A percentile compares a stretch with the other conserved stretches of the same genome.
Evolutionary conservation across 208 protist species (phyloP).

Genomic region (Entamoeba invadens): DNA sequence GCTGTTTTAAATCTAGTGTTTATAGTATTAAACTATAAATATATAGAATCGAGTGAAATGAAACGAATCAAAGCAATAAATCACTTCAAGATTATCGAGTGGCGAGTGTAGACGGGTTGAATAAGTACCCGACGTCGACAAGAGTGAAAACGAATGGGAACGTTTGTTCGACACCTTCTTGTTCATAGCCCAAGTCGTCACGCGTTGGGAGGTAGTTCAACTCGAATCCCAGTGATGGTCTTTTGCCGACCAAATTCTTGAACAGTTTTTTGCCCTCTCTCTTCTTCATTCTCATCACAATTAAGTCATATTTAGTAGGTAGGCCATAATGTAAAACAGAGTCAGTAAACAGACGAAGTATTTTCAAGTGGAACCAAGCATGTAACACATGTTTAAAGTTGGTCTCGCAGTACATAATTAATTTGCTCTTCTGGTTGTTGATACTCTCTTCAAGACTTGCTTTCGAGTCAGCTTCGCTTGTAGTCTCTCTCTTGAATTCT

Average conservation of each 20-base stretch:
- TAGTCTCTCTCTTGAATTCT: background rate
- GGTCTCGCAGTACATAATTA: background rate
- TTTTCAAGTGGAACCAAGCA: background rate
- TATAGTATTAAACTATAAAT: no score
- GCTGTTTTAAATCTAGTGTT: no score
- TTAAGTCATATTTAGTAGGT: background rate
- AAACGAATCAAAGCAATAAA: no score
- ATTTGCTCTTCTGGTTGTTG: background rate
- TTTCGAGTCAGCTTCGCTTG: background rate
- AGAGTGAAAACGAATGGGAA: background rate
- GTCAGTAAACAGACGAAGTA: background rate
- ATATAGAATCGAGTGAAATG: no score
- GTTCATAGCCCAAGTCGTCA: background rate
- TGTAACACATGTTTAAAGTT: background rate
- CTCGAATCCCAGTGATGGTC: background rate
- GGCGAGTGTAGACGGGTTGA: background rate
- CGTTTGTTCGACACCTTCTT: background rate
- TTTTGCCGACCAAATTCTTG: background rate
- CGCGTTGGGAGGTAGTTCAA: background rate
- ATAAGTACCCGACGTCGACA: background rate
- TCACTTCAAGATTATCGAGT: no score
- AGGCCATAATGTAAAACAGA: background rate
- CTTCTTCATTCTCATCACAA: background rate
- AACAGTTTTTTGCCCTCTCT: background rate
- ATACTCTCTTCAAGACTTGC: background rate